Evolutionary conservation across 2,329 filamentous ascomycete genomes (phyloP).

Genomic region (Cryphonectria naterciae): DNA sequence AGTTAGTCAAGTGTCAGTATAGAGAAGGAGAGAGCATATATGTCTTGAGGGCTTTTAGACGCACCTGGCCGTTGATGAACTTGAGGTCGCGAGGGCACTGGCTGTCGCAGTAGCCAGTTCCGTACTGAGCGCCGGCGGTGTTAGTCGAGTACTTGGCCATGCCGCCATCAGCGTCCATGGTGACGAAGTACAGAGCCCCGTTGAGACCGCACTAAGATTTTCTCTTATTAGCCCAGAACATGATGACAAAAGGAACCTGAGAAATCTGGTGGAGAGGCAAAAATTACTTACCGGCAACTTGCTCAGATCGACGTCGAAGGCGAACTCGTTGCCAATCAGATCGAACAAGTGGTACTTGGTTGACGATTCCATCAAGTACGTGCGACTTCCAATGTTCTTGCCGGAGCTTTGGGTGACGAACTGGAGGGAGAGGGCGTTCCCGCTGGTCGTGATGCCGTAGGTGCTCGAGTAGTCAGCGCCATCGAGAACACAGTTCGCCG

Average conservation of each 20-base stretch:
- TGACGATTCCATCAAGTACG: conserved; percentile 39
- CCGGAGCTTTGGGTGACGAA: conserved; percentile 47
- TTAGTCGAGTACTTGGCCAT: conserved; percentile 45
- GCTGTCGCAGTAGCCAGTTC: conserved; percentile 51
- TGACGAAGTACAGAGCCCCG: conserved; percentile 58
- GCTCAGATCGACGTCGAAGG: conserved; percentile 68
- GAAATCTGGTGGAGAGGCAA: conserved; percentile 31
- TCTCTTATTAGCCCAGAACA: conserved; percentile 37
- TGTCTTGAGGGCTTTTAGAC: neutral
- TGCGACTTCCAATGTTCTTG: conserved; percentile 44
- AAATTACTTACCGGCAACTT: conserved; percentile 59
- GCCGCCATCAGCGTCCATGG: conserved; percentile 40
- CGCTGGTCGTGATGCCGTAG: conserved; percentile 57
- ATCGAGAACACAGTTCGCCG: conserved; percentile 59
- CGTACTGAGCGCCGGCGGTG: conserved; percentile 47
- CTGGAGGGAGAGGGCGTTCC: conserved; percentile 51
- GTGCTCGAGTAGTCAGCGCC: conserved; percentile 56
- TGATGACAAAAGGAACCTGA: too few species aligned
- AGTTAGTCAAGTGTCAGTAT: neutral
- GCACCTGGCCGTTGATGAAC: conserved; percentile 46
- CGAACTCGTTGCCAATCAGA: conserved; percentile 64
- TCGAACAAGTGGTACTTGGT: conserved; percentile 53
- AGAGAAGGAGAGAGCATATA: neutral
- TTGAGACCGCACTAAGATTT: conserved; percentile 59
- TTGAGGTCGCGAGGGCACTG: conserved; percentile 44